Conservation (phyloP, 306 rosid genomes). For the Glycine latifolia region DNA sequence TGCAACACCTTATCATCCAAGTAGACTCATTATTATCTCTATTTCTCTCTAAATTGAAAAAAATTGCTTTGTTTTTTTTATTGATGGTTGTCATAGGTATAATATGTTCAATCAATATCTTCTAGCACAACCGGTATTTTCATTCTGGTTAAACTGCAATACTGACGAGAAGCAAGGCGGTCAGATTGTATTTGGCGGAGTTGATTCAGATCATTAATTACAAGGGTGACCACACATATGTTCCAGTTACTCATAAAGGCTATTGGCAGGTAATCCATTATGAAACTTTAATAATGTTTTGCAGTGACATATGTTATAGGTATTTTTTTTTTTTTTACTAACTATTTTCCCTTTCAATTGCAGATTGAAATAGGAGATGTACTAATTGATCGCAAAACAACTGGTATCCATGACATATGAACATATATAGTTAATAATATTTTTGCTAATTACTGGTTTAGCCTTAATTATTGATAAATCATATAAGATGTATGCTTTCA, state of each 20-base stretch:
- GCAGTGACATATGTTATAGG: neutral
- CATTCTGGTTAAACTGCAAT: conserved; percentile 55
- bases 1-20: neutral
- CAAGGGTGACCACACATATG: conserved; percentile 56
- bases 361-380: conserved; percentile 55
- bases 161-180: conserved; percentile 48
- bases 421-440: neutral
- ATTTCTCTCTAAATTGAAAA: neutral
- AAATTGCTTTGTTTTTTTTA: neutral
- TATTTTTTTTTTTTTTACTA: neutral
- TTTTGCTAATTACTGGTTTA: no score
- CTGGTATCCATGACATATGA: conserved; percentile 41
- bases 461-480: neutral
- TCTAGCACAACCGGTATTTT: conserved; percentile 49
- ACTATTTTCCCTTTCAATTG: neutral
- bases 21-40: neutral
- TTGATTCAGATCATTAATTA: conserved; percentile 51
- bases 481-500: neutral
- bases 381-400: conserved; percentile 47
- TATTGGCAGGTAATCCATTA: conserved; percentile 52
- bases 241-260: conserved; percentile 53
- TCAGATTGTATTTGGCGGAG: conserved; percentile 51
- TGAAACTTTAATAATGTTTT: conserved; percentile 1
- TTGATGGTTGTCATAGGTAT: conserved; percentile 38
- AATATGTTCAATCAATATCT: conserved; percentile 49